Percentiles rank a stretch among this genome's conserved stretches.
Evolutionary conservation across 2,329 filamentous ascomycete genomes (phyloP).

Genomic region (Cytospora mali): DNA sequence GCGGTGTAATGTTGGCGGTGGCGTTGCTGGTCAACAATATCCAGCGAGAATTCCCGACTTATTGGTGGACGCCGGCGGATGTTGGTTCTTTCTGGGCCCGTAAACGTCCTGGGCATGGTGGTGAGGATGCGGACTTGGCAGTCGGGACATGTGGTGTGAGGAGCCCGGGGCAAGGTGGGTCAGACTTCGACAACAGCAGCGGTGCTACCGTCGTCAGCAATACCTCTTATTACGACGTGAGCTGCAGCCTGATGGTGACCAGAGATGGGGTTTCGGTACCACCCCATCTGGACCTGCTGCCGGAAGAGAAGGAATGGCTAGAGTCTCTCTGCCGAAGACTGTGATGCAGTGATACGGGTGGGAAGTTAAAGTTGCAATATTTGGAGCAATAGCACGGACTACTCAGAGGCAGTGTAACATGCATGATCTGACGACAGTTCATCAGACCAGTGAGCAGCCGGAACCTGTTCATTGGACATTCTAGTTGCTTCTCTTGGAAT

Average conservation of each 20-base stretch:
- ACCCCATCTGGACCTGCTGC: conserved; percentile 7
- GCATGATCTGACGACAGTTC: not conserved
- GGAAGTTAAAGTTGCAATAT: not conserved
- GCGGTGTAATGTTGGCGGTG: conserved; percentile 60
- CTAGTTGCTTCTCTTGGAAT: not conserved
- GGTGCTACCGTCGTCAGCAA: not conserved
- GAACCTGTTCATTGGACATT: not conserved
- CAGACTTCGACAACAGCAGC: not conserved
- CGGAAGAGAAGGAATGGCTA: conserved; percentile 18
- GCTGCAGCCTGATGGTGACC: conserved; percentile 12
- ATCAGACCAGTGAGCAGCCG: not conserved
- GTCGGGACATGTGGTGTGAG: not conserved
- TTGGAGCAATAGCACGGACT: not conserved
- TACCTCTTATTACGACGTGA: conserved; percentile 8
- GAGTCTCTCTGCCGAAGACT: conserved; percentile 17
- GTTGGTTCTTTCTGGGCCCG: conserved; percentile 33
- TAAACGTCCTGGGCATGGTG: not conserved
- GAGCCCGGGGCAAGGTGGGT: not conserved
- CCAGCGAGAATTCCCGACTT: conserved; percentile 65
- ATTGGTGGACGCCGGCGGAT: conserved; percentile 66
- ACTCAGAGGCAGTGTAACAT: not conserved
- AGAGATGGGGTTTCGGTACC: conserved; percentile 10
- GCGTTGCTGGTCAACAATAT: conserved; percentile 72
- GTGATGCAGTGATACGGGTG: not conserved
- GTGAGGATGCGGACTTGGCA: not conserved